Base-by-base conservation (phyloP, 225 moss, liverwort and hornwort genomes). In the Thuidium tamariscinum region DNA sequence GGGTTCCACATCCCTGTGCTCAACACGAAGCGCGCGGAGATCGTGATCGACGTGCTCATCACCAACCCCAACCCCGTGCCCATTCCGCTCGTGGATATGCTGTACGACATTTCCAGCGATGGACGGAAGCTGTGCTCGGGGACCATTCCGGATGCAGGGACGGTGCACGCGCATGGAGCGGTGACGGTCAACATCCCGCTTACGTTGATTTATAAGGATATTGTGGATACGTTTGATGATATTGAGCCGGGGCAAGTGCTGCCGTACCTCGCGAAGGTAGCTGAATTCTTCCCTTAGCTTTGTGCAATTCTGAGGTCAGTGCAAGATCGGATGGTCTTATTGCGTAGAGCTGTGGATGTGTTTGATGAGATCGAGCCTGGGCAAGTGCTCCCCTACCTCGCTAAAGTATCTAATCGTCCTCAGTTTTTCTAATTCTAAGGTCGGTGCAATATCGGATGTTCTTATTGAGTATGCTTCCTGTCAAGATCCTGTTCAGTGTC, bases 21-120 rank as follows among this genome's bases (percentile, higher is more conserved):
- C 62, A 94, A 84, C 83, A 93, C 92, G 85, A 89, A 94, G 70
- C 90, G 89, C 8, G 95, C 94, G 15, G 93, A 95, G 72, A 67
- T 97, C 67, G 67, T 97, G 64, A 92, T 97, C 17, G 92, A 94
- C 18, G 94, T 97, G 65, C 91, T 92, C 75, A 95, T 97, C 88
- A 95, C 88, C 54, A 97, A 97, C 39, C 97, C 97, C 4, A 96
- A 96, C 74, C 97, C 96, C 2, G 82, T 97, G 19, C 97, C 97
- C 10, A 95, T 97, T 75, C 97, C 97, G 36, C 91, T 97, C 59
- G 91, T 96, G 73, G 95, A 97, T 42, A 96, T 97, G 89, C 71
- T 94, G 60, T 97, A 97, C 61, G 85, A 92, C 9, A 91, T 97
- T 65, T 88, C 92, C 84, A 96, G 96, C 41, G 95, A 93, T 6